Evolutionary conservation across 306 rosid species (phyloP).

Genomic region (Fragaria vesca): DNA sequence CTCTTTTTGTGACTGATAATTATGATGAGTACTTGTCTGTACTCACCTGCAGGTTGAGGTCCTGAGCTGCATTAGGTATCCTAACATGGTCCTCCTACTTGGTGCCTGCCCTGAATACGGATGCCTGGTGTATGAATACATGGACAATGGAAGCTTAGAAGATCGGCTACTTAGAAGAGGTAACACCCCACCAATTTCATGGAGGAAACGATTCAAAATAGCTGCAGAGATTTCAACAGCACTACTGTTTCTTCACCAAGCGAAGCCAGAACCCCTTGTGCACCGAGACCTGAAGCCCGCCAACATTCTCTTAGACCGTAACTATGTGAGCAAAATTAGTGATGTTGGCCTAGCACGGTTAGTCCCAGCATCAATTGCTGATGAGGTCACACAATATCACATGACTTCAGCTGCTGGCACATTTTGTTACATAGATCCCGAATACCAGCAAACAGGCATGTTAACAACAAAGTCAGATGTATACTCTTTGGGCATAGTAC

Average conservation of each 20-base stretch:
- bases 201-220: conserved; percentile 74
- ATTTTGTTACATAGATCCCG: conserved; percentile 95
- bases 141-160: conserved; percentile 92
- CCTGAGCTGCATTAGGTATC: conserved; percentile 80
- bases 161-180: conserved; percentile 67
- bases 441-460: conserved; percentile 85
- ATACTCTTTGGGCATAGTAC: conserved; percentile 80
- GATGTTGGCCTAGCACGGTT: conserved; percentile 89
- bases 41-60: conserved; percentile 66
- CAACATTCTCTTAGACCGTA: conserved; percentile 79
- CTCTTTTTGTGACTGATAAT: neutral
- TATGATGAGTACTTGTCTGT: neutral
- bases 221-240: conserved; percentile 86
- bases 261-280: conserved; percentile 93
- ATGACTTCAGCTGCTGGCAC: conserved; percentile 99
- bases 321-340: conserved; percentile 77
- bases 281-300: conserved; percentile 96
- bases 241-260: conserved; percentile 89
- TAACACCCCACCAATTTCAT: conserved; percentile 60
- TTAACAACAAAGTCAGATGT: conserved; percentile 82
- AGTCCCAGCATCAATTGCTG: conserved; percentile 77
- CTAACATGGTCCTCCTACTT: conserved; percentile 94
- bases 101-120: conserved; percentile 96
- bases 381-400: conserved; percentile 73
- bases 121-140: conserved; percentile 86